These are phyloP conservation scores for Globisporangium nunn DNA, from an alignment of 352 stramenopile genomes.

Conservation along the genomic window DNA sequence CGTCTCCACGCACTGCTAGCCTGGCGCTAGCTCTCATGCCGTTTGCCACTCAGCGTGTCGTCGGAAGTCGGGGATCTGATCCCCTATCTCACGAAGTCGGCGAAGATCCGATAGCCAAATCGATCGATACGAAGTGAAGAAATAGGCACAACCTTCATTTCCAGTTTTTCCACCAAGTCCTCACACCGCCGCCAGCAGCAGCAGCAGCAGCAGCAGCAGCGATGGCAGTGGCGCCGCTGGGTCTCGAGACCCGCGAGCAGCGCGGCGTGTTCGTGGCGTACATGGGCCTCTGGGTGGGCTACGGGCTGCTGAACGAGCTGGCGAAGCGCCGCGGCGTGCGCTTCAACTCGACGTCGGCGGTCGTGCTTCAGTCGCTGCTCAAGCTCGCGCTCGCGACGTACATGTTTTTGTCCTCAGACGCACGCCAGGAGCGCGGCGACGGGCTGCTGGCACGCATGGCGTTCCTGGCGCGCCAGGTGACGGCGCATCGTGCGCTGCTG, in stretches of 20 bases:
- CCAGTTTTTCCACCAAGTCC: not conserved
- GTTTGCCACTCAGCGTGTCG: too few species aligned
- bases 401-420: slow-evolving; percentile 60
- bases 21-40: too few species aligned
- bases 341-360: slow-evolving; percentile 71
- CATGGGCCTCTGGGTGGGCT: slow-evolving; percentile 72
- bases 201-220: not conserved
- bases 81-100: too few species aligned
- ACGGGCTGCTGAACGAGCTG: slow-evolving; percentile 73
- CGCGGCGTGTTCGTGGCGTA: slow-evolving; percentile 73
- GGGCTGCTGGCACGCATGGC: slow-evolving; percentile 18
- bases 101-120: too few species aligned
- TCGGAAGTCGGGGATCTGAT: too few species aligned
- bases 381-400: slow-evolving; percentile 62
- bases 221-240: slow-evolving; percentile 42
- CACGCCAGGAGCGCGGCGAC: slow-evolving; percentile 1
- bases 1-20: too few species aligned
- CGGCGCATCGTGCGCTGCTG: slow-evolving; percentile 36
- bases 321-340: slow-evolving; percentile 55
- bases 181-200: not conserved
- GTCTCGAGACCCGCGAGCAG: slow-evolving; percentile 67
- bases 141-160: too few species aligned
- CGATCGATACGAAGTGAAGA: too few species aligned
- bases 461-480: slow-evolving; percentile 30
- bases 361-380: slow-evolving; percentile 68